Evolutionary conservation across 495 filamentous ascomycete genomes (phyloP).

Genomic region (Podospora australis): DNA sequence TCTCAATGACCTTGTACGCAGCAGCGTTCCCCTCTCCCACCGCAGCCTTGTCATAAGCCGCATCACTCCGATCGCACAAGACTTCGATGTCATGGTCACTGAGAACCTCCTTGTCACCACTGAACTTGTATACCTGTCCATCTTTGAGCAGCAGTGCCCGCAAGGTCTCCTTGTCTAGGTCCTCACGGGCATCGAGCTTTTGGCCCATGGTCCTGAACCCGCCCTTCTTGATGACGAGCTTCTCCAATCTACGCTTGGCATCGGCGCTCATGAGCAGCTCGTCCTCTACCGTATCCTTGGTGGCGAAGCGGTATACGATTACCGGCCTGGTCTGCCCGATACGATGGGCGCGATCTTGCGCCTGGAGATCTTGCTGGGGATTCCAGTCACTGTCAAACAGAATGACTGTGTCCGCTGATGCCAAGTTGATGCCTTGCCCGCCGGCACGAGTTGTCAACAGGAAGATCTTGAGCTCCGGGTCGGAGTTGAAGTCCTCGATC

Average conservation of each 20-base stretch:
- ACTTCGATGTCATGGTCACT: constrained; percentile 71
- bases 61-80: constrained; percentile 70
- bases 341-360: constrained; percentile 88
- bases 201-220: constrained; percentile 60
- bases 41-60: constrained; percentile 76
- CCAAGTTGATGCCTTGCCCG: constrained; percentile 94
- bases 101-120: constrained; percentile 55
- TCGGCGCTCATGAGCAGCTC: constrained; percentile 82
- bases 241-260: constrained; percentile 87
- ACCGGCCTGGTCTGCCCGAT: constrained; percentile 92
- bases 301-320: constrained; percentile 91
- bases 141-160: constrained; percentile 54
- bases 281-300: constrained; percentile 88
- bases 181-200: constrained; percentile 44
- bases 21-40: constrained; percentile 58
- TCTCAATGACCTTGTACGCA: constrained; percentile 66
- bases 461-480: constrained; percentile 68
- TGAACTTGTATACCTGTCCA: constrained; percentile 57
- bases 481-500: constrained; percentile 78
- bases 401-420: constrained; percentile 94
- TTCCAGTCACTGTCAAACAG: constrained; percentile 98
- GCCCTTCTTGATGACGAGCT: constrained; percentile 92
- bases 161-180: constrained; percentile 52
- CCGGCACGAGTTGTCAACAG: constrained; percentile 85
- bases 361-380: constrained; percentile 93